phyloP scores from a whole-genome alignment of 805 yeast species.

The Torulaspora microellipsoides region DNA sequence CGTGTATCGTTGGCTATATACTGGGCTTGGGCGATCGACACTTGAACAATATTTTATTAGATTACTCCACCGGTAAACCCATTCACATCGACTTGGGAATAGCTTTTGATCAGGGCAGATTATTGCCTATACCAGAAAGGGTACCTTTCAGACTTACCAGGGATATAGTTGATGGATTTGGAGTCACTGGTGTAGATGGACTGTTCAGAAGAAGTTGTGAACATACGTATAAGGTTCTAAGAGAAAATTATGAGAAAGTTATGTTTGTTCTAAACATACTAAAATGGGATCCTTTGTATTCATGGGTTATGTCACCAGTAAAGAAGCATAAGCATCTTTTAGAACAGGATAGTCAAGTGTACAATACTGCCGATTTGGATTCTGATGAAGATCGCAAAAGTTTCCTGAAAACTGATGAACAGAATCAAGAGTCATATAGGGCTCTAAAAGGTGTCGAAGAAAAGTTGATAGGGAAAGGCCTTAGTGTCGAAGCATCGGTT shows the following conservation, averaged over 20 bases:
- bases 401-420: constrained; percentile 21
- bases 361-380: constrained; percentile 4
- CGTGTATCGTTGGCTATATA: constrained; percentile 82
- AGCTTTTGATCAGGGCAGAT: constrained; percentile 90
- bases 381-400: constrained; percentile 16
- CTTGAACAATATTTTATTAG: constrained; percentile 83
- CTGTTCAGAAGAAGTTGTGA: constrained; percentile 70
- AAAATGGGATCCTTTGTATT: constrained; percentile 86
- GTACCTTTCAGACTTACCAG: constrained; percentile 91
- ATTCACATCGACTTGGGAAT: constrained; percentile 95
- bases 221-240: constrained; percentile 60
- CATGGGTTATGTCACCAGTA: constrained; percentile 85
- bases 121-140: constrained; percentile 81
- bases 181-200: constrained; percentile 80
- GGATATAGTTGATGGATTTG: constrained; percentile 90
- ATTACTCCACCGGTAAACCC: constrained; percentile 79
- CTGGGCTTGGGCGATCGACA: constrained; percentile 96
- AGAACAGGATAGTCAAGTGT: constrained; percentile 22
- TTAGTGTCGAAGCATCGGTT: constrained; percentile 81
- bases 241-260: constrained; percentile 63
- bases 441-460: constrained; percentile 70
- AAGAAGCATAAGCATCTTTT: constrained; percentile 42
- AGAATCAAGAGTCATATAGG: constrained; percentile 69
- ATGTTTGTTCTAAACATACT: constrained; percentile 79
- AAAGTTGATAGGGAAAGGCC: constrained; percentile 59